phyloP scores from a whole-genome alignment of 129 eudicot species.

The Flaveria ramosissima region DNA sequence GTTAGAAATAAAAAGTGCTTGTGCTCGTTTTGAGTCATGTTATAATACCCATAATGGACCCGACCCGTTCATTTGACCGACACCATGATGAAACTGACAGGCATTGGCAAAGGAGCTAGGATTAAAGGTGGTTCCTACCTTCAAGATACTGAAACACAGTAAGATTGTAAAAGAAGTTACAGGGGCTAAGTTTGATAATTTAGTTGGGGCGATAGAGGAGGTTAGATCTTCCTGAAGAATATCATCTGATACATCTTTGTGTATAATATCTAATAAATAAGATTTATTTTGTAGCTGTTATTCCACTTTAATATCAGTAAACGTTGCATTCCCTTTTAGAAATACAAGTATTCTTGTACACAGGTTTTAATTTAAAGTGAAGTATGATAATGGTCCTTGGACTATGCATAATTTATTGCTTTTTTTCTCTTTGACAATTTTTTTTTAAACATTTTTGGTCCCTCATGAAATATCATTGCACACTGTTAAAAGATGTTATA shows the following conservation, averaged over 20 bases:
- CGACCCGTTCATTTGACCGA: background rate
- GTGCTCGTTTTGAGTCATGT: background rate
- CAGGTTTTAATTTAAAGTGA: background rate
- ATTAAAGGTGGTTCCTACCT: constrained; percentile 80
- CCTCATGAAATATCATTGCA: background rate
- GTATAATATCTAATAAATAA: constrained; percentile 6
- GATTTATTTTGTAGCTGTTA: background rate
- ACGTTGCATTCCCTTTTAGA: constrained; percentile 6
- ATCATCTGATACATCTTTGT: constrained; percentile 13
- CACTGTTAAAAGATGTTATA: background rate
- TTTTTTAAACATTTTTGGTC: background rate
- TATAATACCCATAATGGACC: background rate
- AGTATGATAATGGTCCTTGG: background rate
- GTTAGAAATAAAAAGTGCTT: background rate
- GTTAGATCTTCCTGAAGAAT: constrained; percentile 47
- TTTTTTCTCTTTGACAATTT: background rate
- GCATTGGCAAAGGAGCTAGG: constrained; percentile 87
- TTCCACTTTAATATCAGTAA: background rate
- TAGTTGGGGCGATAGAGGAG: constrained; percentile 66
- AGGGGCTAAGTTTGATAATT: constrained; percentile 72
- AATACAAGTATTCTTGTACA: constrained; percentile 2
- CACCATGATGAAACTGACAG: constrained; percentile 34
- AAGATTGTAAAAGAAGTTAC: constrained; percentile 82
- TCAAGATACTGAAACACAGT: constrained; percentile 74
- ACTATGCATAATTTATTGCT: background rate